These are phyloP conservation scores for Hypoxylon sp. DNA, from an alignment of 2,329 filamentous ascomycete genomes.

Conservation along the genomic window DNA sequence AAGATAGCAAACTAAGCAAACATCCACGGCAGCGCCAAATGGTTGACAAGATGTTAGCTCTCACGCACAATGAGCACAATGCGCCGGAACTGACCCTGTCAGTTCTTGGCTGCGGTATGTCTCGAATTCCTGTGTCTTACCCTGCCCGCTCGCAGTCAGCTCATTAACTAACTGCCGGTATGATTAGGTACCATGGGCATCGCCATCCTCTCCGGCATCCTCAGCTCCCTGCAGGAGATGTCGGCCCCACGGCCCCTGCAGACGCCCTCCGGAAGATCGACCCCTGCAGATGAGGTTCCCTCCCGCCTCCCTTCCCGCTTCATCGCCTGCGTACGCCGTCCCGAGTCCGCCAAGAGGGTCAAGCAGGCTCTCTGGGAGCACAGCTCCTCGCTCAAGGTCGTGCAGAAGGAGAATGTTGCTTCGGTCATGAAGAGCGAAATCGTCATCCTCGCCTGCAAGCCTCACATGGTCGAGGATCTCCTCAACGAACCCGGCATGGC, in stretches of 20 bases:
- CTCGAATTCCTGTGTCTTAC: conserved; percentile 13
- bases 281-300: conserved; percentile 63
- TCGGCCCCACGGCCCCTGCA: conserved; percentile 61
- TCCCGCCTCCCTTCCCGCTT: conserved; percentile 77
- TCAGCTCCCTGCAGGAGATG: conserved; percentile 73
- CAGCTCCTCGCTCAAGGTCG: conserved; percentile 71
- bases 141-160: conserved; percentile 5
- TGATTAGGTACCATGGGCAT: conserved; percentile 82
- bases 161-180: conserved; percentile 33
- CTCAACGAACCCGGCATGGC: conserved; percentile 76
- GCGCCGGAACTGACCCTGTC: conserved; percentile 75
- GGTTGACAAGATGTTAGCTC: conserved; percentile 48
- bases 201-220: conserved; percentile 84
- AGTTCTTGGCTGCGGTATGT: conserved; percentile 83
- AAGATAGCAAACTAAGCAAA: no score
- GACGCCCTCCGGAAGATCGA: conserved; percentile 59
- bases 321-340: conserved; percentile 82
- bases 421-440: conserved; percentile 78
- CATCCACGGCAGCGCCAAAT: not conserved
- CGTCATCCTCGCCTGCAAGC: conserved; percentile 84
- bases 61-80: conserved; percentile 52
- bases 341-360: conserved; percentile 77
- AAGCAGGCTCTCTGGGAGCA: conserved; percentile 74
- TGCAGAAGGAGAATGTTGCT: conserved; percentile 78
- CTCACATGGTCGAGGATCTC: conserved; percentile 77